Evolutionary conservation across 805 yeast genomes (phyloP).

Genomic region (Hanseniaspora lindneri): DNA sequence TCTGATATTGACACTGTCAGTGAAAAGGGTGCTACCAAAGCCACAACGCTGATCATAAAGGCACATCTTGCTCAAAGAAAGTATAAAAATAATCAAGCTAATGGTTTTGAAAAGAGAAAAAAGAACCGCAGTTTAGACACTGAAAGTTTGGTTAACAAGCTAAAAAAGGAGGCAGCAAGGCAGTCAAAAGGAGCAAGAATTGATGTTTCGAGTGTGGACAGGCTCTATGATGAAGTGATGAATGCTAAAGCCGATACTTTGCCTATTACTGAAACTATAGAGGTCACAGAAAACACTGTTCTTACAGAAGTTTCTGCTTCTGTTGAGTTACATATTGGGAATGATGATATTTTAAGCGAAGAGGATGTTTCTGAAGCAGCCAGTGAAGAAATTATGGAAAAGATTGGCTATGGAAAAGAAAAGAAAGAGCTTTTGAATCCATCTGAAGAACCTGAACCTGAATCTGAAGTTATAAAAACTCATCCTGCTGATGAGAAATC

Average conservation of each 20-base stretch:
- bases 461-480: no score
- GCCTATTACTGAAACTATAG: no score
- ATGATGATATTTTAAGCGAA: not conserved
- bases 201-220: not conserved
- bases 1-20: not conserved
- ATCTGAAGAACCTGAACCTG: no score
- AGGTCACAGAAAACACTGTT: no score
- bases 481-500: no score
- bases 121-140: not conserved
- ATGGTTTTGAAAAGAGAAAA: not conserved
- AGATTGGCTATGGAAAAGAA: constrained; percentile 1
- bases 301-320: not conserved
- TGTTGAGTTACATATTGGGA: not conserved
- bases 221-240: constrained; percentile 13
- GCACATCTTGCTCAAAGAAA: constrained; percentile 3
- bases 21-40: constrained; percentile 8
- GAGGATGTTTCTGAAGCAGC: not conserved
- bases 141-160: not conserved
- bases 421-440: constrained; percentile 9
- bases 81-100: not conserved
- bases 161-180: constrained; percentile 6
- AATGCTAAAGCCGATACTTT: no score
- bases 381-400: not conserved
- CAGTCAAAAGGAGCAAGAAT: constrained; percentile 1
- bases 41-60: constrained; percentile 1